These are phyloP conservation scores for Pinus albicaulis DNA, from an alignment of 75 land plant species.

Conservation along the genomic window DNA sequence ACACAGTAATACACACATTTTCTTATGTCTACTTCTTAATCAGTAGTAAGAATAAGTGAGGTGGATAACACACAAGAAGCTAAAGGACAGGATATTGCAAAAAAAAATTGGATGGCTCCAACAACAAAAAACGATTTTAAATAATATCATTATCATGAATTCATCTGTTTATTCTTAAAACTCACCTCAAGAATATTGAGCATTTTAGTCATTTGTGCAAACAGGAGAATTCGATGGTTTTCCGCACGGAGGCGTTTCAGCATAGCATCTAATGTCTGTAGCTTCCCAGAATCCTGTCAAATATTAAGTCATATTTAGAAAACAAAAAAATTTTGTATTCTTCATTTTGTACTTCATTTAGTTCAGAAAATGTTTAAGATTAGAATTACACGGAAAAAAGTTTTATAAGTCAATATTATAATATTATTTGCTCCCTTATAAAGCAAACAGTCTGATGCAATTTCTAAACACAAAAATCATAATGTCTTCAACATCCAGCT, in stretches of 20 bases:
- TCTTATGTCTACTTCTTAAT: neutral
- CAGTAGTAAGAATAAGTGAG: neutral
- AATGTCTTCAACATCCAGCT: neutral
- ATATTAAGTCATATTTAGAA: neutral
- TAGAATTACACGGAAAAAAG: neutral
- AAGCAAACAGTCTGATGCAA: neutral
- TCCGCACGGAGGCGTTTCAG: constrained; percentile 83
- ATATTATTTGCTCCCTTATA: neutral
- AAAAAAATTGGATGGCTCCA: neutral
- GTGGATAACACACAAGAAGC: neutral
- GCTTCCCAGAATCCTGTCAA: constrained; percentile 92
- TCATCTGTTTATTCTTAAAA: neutral
- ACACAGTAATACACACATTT: too few species aligned
- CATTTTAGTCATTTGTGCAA: constrained; percentile 99
- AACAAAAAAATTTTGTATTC: neutral
- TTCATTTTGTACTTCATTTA: neutral
- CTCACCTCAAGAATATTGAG: constrained; percentile 93
- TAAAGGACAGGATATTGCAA: neutral
- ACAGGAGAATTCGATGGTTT: constrained; percentile 94
- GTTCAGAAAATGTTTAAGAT: neutral
- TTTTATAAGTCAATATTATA: neutral
- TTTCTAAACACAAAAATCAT: neutral
- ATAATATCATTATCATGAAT: neutral
- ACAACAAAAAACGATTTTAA: neutral
- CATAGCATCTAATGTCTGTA: constrained; percentile 81